phyloP scores from a whole-genome alignment of 352 stramenopile species.

The Phytophthora litchii region DNA sequence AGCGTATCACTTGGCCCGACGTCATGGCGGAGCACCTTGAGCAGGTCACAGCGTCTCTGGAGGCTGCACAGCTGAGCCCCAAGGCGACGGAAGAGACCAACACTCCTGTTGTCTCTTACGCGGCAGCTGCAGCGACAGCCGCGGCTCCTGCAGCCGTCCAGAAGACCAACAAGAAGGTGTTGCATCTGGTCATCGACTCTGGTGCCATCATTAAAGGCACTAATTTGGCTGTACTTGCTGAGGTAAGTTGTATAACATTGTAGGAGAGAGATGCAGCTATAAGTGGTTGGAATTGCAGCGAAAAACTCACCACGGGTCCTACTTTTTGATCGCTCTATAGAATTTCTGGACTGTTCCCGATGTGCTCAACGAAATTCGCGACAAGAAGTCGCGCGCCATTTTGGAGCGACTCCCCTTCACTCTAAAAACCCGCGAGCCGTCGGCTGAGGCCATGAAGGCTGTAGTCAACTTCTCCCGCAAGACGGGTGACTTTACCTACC shows the following conservation, averaged over 20 bases:
- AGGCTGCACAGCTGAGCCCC: slow-evolving; percentile 23
- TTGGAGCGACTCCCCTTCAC: slow-evolving; percentile 79
- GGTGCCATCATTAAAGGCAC: slow-evolving; percentile 90
- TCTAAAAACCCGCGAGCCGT: slow-evolving; percentile 82
- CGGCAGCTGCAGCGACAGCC: slow-evolving; percentile 6
- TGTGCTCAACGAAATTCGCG: slow-evolving; percentile 85
- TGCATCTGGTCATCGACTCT: slow-evolving; percentile 85
- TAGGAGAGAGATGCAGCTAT: background rate
- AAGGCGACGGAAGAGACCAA: slow-evolving; percentile 2
- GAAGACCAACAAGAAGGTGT: slow-evolving; percentile 64
- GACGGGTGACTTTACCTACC: slow-evolving; percentile 85
- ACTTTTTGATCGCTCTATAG: slow-evolving; percentile 21
- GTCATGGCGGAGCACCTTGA: slow-evolving; percentile 30
- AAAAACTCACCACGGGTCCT: slow-evolving; percentile 16
- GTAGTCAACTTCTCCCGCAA: slow-evolving; percentile 86
- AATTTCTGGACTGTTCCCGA: slow-evolving; percentile 90
- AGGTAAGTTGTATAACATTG: slow-evolving; percentile 40
- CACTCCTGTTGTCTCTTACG: slow-evolving; percentile 11
- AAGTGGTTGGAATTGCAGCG: slow-evolving; percentile 1
- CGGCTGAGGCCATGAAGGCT: slow-evolving; percentile 75
- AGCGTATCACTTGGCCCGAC: slow-evolving; percentile 7
- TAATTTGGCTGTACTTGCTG: slow-evolving; percentile 70
- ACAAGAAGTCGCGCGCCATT: slow-evolving; percentile 74
- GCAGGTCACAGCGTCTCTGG: slow-evolving; percentile 25
- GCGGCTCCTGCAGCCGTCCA: slow-evolving; percentile 1